Conservation (phyloP, 2,329 filamentous ascomycete species). For the Penicillium sp. region DNA sequence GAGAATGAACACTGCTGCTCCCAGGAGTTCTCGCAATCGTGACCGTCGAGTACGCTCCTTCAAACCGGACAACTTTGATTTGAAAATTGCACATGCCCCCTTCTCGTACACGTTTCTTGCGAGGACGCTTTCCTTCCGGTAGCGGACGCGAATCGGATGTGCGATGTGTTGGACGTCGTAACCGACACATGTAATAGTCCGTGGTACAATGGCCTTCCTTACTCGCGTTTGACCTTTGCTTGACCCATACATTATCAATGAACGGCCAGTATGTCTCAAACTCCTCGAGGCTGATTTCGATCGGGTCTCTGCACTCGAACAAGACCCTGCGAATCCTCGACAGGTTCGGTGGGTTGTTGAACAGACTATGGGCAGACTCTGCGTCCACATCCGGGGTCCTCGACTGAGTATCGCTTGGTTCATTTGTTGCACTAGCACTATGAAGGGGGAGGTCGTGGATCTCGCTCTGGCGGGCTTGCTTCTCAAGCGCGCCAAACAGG, state of each 20-base stretch:
- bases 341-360: slow-evolving; percentile 45
- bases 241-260: slow-evolving; percentile 52
- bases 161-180: slow-evolving; percentile 42
- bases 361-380: slow-evolving; percentile 30
- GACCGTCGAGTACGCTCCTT: slow-evolving; percentile 44
- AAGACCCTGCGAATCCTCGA: slow-evolving; percentile 43
- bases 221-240: slow-evolving; percentile 44
- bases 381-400: not conserved
- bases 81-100: slow-evolving; percentile 49
- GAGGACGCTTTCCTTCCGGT: slow-evolving; percentile 46
- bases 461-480: slow-evolving; percentile 14
- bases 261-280: slow-evolving; percentile 51
- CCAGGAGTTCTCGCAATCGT: slow-evolving; percentile 44
- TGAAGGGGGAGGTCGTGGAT: slow-evolving; percentile 1
- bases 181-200: slow-evolving; percentile 49
- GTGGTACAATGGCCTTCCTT: slow-evolving; percentile 44
- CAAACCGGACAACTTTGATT: slow-evolving; percentile 47
- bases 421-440: not conserved
- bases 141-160: slow-evolving; percentile 41
- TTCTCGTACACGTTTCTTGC: slow-evolving; percentile 46
- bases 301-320: slow-evolving; percentile 47
- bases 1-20: slow-evolving; percentile 42
- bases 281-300: slow-evolving; percentile 47
- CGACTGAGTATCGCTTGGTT: not conserved
- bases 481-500: slow-evolving; percentile 20